Percentiles rank a stretch among this genome's conserved stretches.
phyloP scores from a whole-genome alignment of 73 alveolate species.

The Effrenium voratum region DNA sequence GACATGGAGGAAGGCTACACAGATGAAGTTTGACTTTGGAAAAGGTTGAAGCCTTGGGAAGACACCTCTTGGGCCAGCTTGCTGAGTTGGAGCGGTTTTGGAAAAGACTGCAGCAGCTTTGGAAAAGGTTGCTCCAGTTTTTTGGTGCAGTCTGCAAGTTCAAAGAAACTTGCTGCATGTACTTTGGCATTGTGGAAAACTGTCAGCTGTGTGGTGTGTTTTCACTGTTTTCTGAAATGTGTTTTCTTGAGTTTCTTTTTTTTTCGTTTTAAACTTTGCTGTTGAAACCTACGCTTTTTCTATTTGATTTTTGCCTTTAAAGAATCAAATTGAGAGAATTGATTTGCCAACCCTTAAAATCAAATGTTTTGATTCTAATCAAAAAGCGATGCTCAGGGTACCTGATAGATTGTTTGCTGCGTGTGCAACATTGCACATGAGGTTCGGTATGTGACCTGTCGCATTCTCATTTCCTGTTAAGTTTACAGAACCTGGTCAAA shows the following conservation, averaged over 20 bases:
- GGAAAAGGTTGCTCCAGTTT: not conserved
- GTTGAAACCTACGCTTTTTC: not conserved
- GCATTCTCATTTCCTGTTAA: no score
- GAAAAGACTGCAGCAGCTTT: not conserved
- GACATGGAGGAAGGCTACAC: not conserved
- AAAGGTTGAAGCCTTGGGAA: not conserved
- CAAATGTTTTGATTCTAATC: not conserved
- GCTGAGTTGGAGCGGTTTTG: not conserved
- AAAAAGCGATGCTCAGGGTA: constrained; percentile 29
- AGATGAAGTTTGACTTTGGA: not conserved
- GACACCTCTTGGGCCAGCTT: not conserved
- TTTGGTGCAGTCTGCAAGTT: not conserved
- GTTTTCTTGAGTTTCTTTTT: not conserved
- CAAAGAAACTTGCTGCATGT: not conserved
- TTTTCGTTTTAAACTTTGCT: not conserved
- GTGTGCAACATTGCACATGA: no score
- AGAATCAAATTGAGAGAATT: not conserved
- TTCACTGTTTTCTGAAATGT: not conserved
- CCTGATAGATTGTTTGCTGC: no score
- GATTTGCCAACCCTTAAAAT: not conserved
- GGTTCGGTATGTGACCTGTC: no score
- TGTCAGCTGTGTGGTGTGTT: not conserved
- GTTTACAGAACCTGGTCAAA: no score
- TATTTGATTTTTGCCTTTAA: not conserved
- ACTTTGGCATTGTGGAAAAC: not conserved